These are phyloP conservation scores for Ceriops decandra DNA, from an alignment of 345 rosid genomes.

Conservation along the genomic window DNA sequence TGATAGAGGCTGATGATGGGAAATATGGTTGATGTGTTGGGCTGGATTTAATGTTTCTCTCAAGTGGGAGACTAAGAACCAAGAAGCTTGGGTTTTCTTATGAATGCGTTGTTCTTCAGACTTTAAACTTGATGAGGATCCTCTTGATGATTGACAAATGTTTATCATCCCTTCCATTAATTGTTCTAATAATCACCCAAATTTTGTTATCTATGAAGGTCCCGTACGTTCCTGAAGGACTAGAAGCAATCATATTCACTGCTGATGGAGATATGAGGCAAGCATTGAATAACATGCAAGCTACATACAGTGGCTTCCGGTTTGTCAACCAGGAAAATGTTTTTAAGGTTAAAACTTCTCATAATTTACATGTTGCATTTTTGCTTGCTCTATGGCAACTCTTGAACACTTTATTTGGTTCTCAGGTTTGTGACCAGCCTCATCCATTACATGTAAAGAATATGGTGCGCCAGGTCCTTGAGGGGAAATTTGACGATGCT, in stretches of 20 bases:
- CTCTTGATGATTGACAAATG: neutral
- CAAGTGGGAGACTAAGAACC: neutral
- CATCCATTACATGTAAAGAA: slow-evolving; percentile 95
- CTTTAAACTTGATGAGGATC: neutral
- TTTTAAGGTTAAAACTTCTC: slow-evolving; percentile 62
- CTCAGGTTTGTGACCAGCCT: slow-evolving; percentile 96
- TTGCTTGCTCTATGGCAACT: neutral
- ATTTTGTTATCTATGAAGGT: slow-evolving; percentile 51
- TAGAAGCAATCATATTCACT: slow-evolving; percentile 94
- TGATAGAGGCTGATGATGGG: no score
- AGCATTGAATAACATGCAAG: slow-evolving; percentile 94
- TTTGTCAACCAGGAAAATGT: slow-evolving; percentile 93
- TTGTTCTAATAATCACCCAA: slow-evolving; percentile 1
- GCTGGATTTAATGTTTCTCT: neutral
- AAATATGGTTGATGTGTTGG: slow-evolving; percentile 3
- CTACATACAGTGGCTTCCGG: slow-evolving; percentile 85
- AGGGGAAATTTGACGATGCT: slow-evolving; percentile 85
- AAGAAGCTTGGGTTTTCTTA: neutral
- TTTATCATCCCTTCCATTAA: neutral
- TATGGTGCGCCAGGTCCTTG: slow-evolving; percentile 72
- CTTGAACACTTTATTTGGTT: slow-evolving; percentile 1
- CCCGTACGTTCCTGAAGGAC: slow-evolving; percentile 90
- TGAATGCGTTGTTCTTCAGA: neutral
- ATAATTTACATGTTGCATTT: neutral
- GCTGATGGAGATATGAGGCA: slow-evolving; percentile 99